Percentiles rank a stretch among this genome's conserved stretches.
phyloP scores from a whole-genome alignment of 106 monocot genomes.

The Allium fistulosum region DNA sequence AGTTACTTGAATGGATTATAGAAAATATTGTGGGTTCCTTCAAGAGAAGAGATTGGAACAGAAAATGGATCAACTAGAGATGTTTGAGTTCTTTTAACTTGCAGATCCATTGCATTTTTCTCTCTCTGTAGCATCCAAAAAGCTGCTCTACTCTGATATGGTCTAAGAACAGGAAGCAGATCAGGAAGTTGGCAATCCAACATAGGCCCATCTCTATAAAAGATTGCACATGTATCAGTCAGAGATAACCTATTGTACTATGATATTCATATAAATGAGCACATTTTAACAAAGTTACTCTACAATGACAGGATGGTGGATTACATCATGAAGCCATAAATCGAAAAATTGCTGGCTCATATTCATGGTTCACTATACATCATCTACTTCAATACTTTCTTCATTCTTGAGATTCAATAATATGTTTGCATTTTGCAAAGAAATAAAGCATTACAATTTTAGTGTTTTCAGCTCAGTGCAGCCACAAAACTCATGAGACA shows the following conservation, averaged over 20 bases:
- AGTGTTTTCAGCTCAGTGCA: too few species aligned
- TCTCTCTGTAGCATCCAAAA: constrained; percentile 97
- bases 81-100: constrained; percentile 13
- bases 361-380: too few species aligned
- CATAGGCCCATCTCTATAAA: constrained; percentile 52
- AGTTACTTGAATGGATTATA: constrained; percentile 95
- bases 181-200: constrained; percentile 61
- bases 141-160: constrained; percentile 83
- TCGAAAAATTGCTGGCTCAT: too few species aligned
- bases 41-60: constrained; percentile 59
- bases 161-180: constrained; percentile 73
- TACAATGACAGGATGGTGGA: too few species aligned
- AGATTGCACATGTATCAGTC: not conserved
- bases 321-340: too few species aligned
- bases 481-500: too few species aligned
- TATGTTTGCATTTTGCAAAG: too few species aligned
- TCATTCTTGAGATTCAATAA: too few species aligned
- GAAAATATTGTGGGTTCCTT: constrained; percentile 53
- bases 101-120: constrained; percentile 19
- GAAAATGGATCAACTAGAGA: constrained; percentile 47
- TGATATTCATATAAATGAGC: too few species aligned
- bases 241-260: not conserved
- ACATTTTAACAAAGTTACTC: too few species aligned
- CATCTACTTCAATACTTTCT: too few species aligned
- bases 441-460: too few species aligned